Conservation (phyloP, 306 rosid genomes). For the Sophora flavescens region DNA sequence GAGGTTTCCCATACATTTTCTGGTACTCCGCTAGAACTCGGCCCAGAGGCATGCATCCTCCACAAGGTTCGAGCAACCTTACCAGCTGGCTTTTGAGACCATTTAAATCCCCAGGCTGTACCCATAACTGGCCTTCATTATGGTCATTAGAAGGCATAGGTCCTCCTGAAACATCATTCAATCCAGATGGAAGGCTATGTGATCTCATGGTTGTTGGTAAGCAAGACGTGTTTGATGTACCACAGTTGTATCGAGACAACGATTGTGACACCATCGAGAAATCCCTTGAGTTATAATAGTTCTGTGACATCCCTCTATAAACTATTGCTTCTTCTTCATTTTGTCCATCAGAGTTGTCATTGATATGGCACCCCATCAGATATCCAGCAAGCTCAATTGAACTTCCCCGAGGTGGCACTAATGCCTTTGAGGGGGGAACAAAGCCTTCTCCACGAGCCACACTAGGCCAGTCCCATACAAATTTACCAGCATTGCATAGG, state of each 20-base stretch:
- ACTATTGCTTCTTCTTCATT: slow-evolving; percentile 89
- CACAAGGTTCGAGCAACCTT: slow-evolving; percentile 78
- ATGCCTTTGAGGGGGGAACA: slow-evolving; percentile 67
- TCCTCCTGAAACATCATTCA: slow-evolving; percentile 69
- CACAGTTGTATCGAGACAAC: slow-evolving; percentile 63
- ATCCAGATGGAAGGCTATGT: slow-evolving; percentile 75
- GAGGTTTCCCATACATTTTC: slow-evolving; percentile 75
- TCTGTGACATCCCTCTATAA: slow-evolving; percentile 77
- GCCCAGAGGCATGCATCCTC: slow-evolving; percentile 75
- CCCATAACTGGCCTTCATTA: slow-evolving; percentile 71
- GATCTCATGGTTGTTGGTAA: slow-evolving; percentile 65
- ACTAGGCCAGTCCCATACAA: slow-evolving; percentile 98
- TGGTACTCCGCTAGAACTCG: slow-evolving; percentile 84
- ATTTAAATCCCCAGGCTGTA: slow-evolving; percentile 89
- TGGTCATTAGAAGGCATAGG: slow-evolving; percentile 55
- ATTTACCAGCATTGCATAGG: slow-evolving; percentile 93
- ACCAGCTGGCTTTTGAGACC: slow-evolving; percentile 83
- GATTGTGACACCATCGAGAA: slow-evolving; percentile 71
- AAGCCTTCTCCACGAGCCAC: slow-evolving; percentile 97
- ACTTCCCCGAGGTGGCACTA: slow-evolving; percentile 63
- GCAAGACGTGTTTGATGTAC: slow-evolving; percentile 51
- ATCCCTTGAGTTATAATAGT: slow-evolving; percentile 73
- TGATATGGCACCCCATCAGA: slow-evolving; percentile 74
- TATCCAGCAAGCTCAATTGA: slow-evolving; percentile 67
- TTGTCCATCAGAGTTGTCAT: slow-evolving; percentile 59